phyloP scores from a whole-genome alignment of 768 basidiomycete species.

The Leccinum imitatum region DNA sequence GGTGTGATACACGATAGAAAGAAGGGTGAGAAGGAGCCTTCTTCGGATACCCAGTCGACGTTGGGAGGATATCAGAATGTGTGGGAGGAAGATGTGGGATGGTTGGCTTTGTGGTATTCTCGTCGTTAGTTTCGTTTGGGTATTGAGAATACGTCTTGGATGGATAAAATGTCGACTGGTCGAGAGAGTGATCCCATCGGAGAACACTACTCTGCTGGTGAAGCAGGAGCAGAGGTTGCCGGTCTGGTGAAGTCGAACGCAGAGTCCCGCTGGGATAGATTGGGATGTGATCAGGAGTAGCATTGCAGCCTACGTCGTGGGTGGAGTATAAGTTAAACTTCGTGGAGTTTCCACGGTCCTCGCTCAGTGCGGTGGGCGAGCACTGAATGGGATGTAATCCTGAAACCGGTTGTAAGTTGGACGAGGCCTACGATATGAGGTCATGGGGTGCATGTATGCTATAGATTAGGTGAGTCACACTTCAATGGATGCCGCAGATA shows the following conservation, averaged over 20 bases:
- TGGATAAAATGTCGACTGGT: background rate
- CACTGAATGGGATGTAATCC: background rate
- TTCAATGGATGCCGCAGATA: background rate
- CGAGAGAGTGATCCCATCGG: background rate
- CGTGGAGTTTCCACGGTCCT: background rate
- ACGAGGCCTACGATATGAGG: background rate
- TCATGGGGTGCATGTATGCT: background rate
- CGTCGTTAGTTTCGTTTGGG: too few relatives aligned
- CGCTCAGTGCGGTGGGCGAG: too few relatives aligned
- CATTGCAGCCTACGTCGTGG: background rate
- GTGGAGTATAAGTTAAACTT: background rate
- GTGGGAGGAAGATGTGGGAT: background rate
- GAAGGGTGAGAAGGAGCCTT: background rate
- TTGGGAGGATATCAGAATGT: too few relatives aligned
- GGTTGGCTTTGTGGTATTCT: too few relatives aligned
- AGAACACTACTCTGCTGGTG: background rate
- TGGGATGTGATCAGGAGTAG: rapidly evolving
- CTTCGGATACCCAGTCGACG: background rate
- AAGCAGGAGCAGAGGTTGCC: background rate
- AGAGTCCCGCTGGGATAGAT: background rate
- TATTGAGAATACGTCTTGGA: too few relatives aligned
- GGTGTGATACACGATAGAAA: too few relatives aligned
- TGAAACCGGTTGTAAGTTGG: background rate
- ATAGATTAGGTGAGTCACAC: background rate
- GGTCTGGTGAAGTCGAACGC: background rate